phyloP scores from a whole-genome alignment of 805 yeast species.

The Saturnispora dispora region DNA sequence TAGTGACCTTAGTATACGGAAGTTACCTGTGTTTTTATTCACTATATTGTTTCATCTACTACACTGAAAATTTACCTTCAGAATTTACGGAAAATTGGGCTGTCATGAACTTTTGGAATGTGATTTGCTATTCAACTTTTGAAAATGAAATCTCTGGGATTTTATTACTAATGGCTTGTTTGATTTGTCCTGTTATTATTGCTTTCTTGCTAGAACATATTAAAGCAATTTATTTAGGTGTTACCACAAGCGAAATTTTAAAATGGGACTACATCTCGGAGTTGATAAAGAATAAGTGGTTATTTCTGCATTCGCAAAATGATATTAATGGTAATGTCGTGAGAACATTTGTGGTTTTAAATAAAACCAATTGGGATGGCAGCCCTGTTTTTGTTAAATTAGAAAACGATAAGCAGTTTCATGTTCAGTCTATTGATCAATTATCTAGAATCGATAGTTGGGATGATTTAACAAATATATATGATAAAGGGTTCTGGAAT shows the following conservation, averaged over 20 bases:
- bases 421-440: background rate
- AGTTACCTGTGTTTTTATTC: constrained; percentile 28
- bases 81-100: constrained; percentile 8
- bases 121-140: constrained; percentile 24
- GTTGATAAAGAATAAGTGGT: constrained; percentile 23
- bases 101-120: constrained; percentile 16
- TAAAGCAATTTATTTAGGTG: constrained; percentile 43
- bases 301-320: constrained; percentile 21
- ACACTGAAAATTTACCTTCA: background rate
- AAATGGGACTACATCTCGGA: constrained; percentile 46
- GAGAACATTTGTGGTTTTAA: constrained; percentile 2
- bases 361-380: constrained; percentile 4
- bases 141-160: constrained; percentile 35
- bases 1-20: constrained; percentile 34
- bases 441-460: constrained; percentile 16
- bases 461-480: constrained; percentile 33
- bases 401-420: constrained; percentile 8
- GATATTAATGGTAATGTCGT: background rate
- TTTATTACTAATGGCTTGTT: constrained; percentile 31
- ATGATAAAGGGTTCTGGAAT: constrained; percentile 39
- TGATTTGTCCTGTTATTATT: constrained; percentile 30
- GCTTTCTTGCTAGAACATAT: constrained; percentile 35
- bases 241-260: constrained; percentile 46
- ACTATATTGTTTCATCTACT: constrained; percentile 12
- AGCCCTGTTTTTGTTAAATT: constrained; percentile 7